Evolutionary conservation across 108 stramenopile genomes (phyloP), one percentile per base, ranked within the genome.

Genomic region (Epipyxis sp.): DNA sequence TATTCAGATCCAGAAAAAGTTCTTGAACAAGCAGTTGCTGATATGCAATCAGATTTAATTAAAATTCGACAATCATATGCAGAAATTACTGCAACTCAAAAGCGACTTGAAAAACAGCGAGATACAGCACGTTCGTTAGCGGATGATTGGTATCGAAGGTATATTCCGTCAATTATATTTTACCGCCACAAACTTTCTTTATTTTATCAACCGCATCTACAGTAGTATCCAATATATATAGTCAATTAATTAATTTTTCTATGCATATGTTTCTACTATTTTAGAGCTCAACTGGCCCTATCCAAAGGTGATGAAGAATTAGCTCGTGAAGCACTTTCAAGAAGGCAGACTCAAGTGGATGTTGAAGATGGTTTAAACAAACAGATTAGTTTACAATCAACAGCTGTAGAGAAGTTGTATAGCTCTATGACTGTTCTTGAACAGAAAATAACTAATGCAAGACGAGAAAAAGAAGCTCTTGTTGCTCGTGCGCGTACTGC

Each of bases 1-100:
- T 84, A n/a, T n/a, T n/a, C n/a, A n/a, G 96, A 97, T 83, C 96
- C 96, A 20, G 96, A 97, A 80, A 97, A 97, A 86, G 92, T 97
- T 65, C 87, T 97, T 90, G 91, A 82, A 50, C 95, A 95, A 83
- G 95, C 96, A 2, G 81, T 97, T 37, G 93, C 94, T 81, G 96
- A 97, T 84, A 95, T 97, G 94, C 96, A 96, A 90, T 86, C 67
- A 68, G 96, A 97, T 85, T 88, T 97, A 62, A 91, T 95, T 42
- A 94, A 93, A 82, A 85, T 97, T 44, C 91, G 96, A 78, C 96
- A 97, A 86, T 92, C 91, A 16, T 97, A 95, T 79, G 96, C 96
- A 27, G 96, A 97, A 92, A 88, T 97, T 34, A 91, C 92, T 1
- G 96, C 96, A 37, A 94, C 94, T 20, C 94, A 94, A 82, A 94